A percentile compares a stretch with the other conserved stretches of the same genome.
These are phyloP conservation scores for Coemansia sp. DNA, from an alignment of 192 early-diverging fungal genomes.

Conservation along the genomic window DNA sequence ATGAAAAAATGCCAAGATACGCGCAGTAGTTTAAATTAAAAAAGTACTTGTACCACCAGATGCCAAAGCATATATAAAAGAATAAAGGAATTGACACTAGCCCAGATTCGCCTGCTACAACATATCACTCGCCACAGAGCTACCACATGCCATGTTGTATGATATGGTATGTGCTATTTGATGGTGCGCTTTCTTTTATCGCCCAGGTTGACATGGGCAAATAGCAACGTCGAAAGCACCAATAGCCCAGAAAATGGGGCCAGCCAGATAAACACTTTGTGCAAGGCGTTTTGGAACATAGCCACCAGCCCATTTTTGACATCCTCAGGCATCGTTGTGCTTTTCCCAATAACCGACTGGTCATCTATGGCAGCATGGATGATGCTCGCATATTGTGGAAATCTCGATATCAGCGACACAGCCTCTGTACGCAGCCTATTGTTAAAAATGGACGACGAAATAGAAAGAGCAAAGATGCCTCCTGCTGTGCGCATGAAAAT, in stretches of 20 bases:
- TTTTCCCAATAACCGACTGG: conserved; percentile 35
- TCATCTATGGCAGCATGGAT: conserved; percentile 51
- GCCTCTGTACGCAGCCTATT: conserved; percentile 49
- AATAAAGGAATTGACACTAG: no score
- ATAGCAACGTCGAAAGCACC: conserved; percentile 39
- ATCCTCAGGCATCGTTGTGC: conserved; percentile 31
- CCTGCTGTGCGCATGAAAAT: conserved; percentile 66
- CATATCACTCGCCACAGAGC: no score
- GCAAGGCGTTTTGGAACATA: conserved; percentile 55
- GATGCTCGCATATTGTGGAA: conserved; percentile 39
- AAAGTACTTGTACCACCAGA: no score
- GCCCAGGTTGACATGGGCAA: conserved; percentile 31
- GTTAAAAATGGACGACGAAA: conserved; percentile 60
- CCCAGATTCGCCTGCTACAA: no score
- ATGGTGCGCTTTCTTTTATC: conserved; percentile 30
- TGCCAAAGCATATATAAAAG: no score
- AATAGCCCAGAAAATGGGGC: conserved; percentile 53
- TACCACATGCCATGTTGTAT: no score
- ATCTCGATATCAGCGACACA: conserved; percentile 16
- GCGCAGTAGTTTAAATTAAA: no score
- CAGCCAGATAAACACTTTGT: conserved; percentile 54
- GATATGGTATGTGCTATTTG: conserved; percentile 15
- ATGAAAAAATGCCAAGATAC: no score
- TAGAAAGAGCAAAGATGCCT: conserved; percentile 57
- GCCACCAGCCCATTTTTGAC: conserved; percentile 35